These are phyloP conservation scores for Phytophthora capsici DNA, from an alignment of 352 stramenopile species.

Conservation along the genomic window DNA sequence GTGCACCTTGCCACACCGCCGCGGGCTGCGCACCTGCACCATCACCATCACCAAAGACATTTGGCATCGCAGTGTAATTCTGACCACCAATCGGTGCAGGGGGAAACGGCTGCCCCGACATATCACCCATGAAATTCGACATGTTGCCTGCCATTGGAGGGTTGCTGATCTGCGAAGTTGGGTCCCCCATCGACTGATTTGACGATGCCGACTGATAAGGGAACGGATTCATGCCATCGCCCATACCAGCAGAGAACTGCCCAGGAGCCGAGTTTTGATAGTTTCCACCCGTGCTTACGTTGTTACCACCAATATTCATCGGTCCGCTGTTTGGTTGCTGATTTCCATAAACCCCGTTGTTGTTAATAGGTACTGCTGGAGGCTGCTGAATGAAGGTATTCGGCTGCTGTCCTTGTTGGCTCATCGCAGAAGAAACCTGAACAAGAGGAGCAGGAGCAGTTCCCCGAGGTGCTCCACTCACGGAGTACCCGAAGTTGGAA, in stretches of 20 bases:
- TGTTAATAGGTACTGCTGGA: conserved; percentile 6
- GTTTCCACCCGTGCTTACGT: conserved; percentile 10
- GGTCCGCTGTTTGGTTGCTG: conserved; percentile 18
- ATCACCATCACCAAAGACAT: conserved; percentile 28
- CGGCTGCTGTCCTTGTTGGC: conserved; percentile 24
- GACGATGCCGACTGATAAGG: conserved; percentile 35
- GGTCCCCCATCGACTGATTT: conserved; percentile 34
- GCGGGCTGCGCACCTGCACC: conserved; percentile 14
- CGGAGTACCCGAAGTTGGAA: conserved; percentile 14
- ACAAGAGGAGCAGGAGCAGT: conserved; percentile 2
- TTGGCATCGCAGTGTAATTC: conserved; percentile 38
- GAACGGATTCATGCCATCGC: conserved; percentile 38
- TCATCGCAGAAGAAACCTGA: conserved; percentile 23
- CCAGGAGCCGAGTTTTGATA: conserved; percentile 12
- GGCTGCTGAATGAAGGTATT: conserved; percentile 28
- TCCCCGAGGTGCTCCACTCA: conserved; percentile 9
- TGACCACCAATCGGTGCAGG: conserved; percentile 15
- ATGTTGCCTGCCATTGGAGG: conserved; percentile 18
- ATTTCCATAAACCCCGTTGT: conserved; percentile 23
- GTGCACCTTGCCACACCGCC: conserved; percentile 27
- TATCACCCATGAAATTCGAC: conserved; percentile 40
- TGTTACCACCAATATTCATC: conserved; percentile 15
- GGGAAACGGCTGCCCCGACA: conserved; percentile 37
- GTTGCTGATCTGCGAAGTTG: conserved; percentile 34
- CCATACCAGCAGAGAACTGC: conserved; percentile 26